These are phyloP conservation scores for Stemphylium vesicarium DNA, from an alignment of 2,329 filamentous ascomycete species.

Conservation along the genomic window DNA sequence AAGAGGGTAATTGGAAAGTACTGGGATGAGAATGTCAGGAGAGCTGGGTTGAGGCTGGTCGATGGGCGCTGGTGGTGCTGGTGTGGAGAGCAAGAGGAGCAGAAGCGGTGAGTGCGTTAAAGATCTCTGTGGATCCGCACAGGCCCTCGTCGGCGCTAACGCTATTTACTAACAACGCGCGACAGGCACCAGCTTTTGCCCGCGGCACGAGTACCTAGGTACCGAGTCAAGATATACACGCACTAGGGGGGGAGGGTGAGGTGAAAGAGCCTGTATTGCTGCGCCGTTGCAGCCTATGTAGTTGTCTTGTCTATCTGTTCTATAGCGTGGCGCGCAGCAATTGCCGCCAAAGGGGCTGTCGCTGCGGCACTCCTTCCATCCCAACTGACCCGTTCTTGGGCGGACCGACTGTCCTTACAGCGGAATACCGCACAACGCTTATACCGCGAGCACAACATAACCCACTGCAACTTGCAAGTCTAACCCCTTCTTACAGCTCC, in stretches of 20 bases:
- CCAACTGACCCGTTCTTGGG: background rate
- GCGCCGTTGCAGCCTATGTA: background rate
- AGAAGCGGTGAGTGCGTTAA: constrained; percentile 40
- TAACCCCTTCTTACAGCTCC: constrained; percentile 19
- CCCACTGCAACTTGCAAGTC: background rate
- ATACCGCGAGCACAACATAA: background rate
- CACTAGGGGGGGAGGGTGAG: background rate
- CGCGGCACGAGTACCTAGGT: constrained; percentile 7
- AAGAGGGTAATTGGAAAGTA: constrained; percentile 30
- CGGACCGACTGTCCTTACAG: background rate
- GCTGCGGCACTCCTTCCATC: background rate
- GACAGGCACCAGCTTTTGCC: constrained; percentile 22
- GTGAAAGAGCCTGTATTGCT: background rate
- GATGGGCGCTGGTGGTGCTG: constrained; percentile 38
- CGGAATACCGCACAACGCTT: constrained; percentile 1
- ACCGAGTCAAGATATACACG: background rate
- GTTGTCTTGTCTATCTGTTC: background rate
- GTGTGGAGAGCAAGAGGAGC: constrained; percentile 40
- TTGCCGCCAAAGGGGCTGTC: background rate
- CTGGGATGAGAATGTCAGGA: constrained; percentile 41
- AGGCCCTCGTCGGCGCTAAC: constrained; percentile 27
- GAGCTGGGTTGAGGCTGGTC: constrained; percentile 34
- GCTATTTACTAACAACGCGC: constrained; percentile 27
- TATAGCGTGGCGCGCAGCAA: background rate
- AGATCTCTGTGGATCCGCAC: constrained; percentile 32